Percentiles rank a stretch among this genome's conserved stretches.
These are phyloP conservation scores for Mariannaea sp. DNA, from an alignment of 2,329 filamentous ascomycete species.

Conservation along the genomic window DNA sequence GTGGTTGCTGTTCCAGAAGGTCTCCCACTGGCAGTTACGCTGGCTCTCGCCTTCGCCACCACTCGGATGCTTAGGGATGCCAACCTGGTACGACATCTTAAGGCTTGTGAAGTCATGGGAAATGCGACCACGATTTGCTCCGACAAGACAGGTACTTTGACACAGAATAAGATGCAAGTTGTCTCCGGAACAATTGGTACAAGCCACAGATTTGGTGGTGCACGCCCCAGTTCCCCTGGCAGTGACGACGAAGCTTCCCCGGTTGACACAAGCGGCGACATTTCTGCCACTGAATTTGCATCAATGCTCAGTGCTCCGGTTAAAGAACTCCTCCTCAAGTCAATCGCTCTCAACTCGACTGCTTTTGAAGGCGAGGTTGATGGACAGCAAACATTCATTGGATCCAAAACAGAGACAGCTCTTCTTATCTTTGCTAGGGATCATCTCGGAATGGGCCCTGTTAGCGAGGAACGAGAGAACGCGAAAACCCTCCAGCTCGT, in stretches of 20 bases:
- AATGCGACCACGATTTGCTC: conserved; percentile 75
- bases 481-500: conserved; percentile 67
- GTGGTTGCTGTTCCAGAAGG: conserved; percentile 81
- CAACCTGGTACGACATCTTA: conserved; percentile 76
- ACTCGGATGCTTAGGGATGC: conserved; percentile 78
- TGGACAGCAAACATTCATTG: conserved; percentile 69
- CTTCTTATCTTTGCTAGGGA: conserved; percentile 71
- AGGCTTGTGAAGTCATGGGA: conserved; percentile 81
- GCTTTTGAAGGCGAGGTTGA: conserved; percentile 78
- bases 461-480: conserved; percentile 67
- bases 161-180: conserved; percentile 72
- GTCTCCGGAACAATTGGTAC: conserved; percentile 65
- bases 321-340: conserved; percentile 61
- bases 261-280: conserved; percentile 43
- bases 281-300: conserved; percentile 53
- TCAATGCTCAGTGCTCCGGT: conserved; percentile 51
- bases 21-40: conserved; percentile 75
- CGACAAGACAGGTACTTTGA: conserved; percentile 70
- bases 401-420: conserved; percentile 79
- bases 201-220: conserved; percentile 58
- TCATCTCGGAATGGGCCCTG: conserved; percentile 68
- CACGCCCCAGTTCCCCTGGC: conserved; percentile 32
- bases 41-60: conserved; percentile 77
- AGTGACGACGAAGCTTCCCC: conserved; percentile 34
- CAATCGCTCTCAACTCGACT: conserved; percentile 70